Conservation (phyloP, 2,329 filamentous ascomycete species). For the Phyllosticta citrichinensis region DNA sequence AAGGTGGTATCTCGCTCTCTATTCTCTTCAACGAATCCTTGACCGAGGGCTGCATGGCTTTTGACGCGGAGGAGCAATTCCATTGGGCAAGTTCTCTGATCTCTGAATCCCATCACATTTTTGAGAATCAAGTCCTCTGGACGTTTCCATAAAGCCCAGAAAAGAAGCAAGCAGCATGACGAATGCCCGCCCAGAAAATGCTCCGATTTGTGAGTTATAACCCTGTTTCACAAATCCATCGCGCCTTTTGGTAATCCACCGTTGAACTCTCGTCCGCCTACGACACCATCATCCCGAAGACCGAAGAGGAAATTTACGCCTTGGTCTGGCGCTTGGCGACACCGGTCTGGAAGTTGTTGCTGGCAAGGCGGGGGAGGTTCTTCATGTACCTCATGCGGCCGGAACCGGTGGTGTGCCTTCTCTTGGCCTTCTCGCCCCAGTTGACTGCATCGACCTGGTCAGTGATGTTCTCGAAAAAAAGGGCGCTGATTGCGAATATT, state of each 20-base stretch:
- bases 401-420: slow-evolving; percentile 97
- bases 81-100: slow-evolving; percentile 10
- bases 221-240: slow-evolving; percentile 5
- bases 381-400: slow-evolving; percentile 95
- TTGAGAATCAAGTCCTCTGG: neutral
- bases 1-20: neutral
- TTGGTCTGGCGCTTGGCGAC: slow-evolving; percentile 57
- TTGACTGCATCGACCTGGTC: slow-evolving; percentile 57
- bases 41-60: neutral
- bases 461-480: slow-evolving; percentile 12
- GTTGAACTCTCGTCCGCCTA: neutral
- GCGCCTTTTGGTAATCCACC: slow-evolving; percentile 9
- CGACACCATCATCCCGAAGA: slow-evolving; percentile 3
- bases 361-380: slow-evolving; percentile 84
- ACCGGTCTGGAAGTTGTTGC: slow-evolving; percentile 95
- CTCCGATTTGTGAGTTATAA: slow-evolving; percentile 6
- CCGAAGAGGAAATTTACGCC: slow-evolving; percentile 7
- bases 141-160: slow-evolving; percentile 1
- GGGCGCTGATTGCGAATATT: slow-evolving; percentile 3
- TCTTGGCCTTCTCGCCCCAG: slow-evolving; percentile 99
- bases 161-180: slow-evolving; percentile 6
- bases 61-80: slow-evolving; percentile 7
- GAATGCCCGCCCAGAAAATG: slow-evolving; percentile 7
- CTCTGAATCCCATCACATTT: slow-evolving; percentile 5
- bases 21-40: neutral